Evolutionary conservation across 1,284 basidiomycete species (phyloP), one percentile per base, ranked within the genome.

Genomic region (Cronartium ribicola): DNA sequence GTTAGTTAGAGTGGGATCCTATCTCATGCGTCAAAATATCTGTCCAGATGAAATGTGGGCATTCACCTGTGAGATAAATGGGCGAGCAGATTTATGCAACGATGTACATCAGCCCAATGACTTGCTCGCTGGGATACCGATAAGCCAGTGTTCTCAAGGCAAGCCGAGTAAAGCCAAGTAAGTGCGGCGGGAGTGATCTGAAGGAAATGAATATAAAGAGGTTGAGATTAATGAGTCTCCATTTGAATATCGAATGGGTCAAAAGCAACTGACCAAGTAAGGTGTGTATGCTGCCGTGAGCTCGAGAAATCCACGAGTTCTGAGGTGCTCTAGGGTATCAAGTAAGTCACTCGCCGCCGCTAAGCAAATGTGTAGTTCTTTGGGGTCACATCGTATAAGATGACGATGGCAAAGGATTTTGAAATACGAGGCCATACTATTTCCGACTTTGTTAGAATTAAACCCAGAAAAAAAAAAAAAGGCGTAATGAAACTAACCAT

Each of bases 81-180:
- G n/a, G 44, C 36, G 11, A 71, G 44, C 40, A 71, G n/a, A 39
- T 44, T 64, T n/a, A 71, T 55, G 22, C 68, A 64, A 36, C 68
- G 68, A 55, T 71, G 61, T 17, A 71, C 60, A 13, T 60, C 61
- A 11, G 51, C 68, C 68, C 68, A 71, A 20, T 60, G 61, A 41
- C 62, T 46, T 2, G 67, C 67, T 37, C 41, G 67, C 20, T 59
- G 20, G 8, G 39, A n/a, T 2, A 43, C 14, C 5, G 55, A 62
- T 14, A 46, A 43, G 14, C 29, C 55, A 5, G 40, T 17, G 44
- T 59, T 44, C 41, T 4, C 40, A 37, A 39, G 44, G 36, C 67
- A 69, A 6, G 57, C 55, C 22, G 48, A n/a, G 43, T 62, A 61
- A 43, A 69, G 40, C 13, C 43, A 59, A 8, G 59, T 59, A 17